Percentiles rank a stretch among this genome's conserved stretches.
Conservation (phyloP, 371 early-diverging fungal genomes). For the Mortierella sp. region DNA sequence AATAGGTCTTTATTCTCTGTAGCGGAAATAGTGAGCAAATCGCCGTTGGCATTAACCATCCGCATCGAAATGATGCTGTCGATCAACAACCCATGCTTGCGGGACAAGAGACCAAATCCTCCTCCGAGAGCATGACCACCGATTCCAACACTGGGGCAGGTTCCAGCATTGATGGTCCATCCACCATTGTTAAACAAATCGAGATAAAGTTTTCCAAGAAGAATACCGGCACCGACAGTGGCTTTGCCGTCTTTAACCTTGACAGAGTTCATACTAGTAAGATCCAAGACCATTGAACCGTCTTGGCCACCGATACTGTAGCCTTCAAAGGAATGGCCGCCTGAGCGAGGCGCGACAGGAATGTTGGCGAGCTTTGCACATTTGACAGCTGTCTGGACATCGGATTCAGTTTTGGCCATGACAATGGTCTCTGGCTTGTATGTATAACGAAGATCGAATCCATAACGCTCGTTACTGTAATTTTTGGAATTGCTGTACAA, state of each 20-base stretch:
- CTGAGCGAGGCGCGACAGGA: conserved; percentile 53
- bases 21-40: conserved; percentile 58
- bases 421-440: conserved; percentile 37
- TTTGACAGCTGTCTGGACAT: conserved; percentile 56
- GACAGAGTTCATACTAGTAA: conserved; percentile 34
- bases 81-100: conserved; percentile 58
- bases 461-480: conserved; percentile 35
- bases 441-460: conserved; percentile 36
- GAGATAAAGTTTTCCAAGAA: conserved; percentile 56
- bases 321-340: conserved; percentile 73
- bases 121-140: conserved; percentile 59
- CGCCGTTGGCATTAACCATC: conserved; percentile 64
- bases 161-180: conserved; percentile 55
- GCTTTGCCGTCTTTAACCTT: conserved; percentile 27
- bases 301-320: conserved; percentile 51
- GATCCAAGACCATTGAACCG: conserved; percentile 54
- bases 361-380: conserved; percentile 38
- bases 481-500: conserved; percentile 7
- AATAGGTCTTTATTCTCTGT: conserved; percentile 64
- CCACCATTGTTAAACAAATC: conserved; percentile 47
- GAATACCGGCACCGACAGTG: conserved; percentile 54
- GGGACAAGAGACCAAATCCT: conserved; percentile 59
- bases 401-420: conserved; percentile 20
- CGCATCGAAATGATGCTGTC: conserved; percentile 65
- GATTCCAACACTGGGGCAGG: conserved; percentile 60